These are phyloP conservation scores for Trichoderma orchidacearum DNA, from an alignment of 495 filamentous ascomycete genomes.

Conservation along the genomic window DNA sequence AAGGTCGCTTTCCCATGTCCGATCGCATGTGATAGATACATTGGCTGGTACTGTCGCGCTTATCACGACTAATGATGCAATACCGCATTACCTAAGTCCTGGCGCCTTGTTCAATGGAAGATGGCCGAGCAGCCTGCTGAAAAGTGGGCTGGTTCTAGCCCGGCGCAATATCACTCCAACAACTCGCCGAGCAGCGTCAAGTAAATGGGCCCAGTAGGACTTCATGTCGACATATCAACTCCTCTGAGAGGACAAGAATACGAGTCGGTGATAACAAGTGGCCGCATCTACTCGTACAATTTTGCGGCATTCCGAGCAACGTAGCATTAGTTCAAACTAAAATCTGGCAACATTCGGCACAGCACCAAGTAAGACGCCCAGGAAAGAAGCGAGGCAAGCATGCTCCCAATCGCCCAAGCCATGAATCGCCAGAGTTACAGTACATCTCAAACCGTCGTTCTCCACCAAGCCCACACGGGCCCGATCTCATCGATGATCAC, in stretches of 20 bases:
- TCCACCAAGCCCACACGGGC: background rate
- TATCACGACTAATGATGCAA: background rate
- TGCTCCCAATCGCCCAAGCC: too few relatives aligned
- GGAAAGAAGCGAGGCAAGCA: too few relatives aligned
- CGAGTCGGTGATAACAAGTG: background rate
- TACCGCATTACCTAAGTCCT: background rate
- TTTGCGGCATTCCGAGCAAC: too few relatives aligned
- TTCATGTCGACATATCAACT: background rate
- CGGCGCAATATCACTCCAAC: background rate
- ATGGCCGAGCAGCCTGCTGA: background rate
- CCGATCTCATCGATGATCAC: background rate
- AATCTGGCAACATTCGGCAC: too few relatives aligned
- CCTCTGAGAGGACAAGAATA: background rate
- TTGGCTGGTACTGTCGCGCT: background rate
- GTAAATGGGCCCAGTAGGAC: too few relatives aligned
- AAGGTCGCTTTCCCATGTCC: background rate
- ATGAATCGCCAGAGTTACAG: background rate
- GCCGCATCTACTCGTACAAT: background rate
- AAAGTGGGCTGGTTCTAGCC: background rate
- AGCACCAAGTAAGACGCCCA: too few relatives aligned
- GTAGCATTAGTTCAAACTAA: too few relatives aligned
- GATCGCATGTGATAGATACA: background rate
- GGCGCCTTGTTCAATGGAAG: background rate
- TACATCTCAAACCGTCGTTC: background rate
- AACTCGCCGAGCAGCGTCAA: background rate